A percentile compares a stretch with the other conserved stretches of the same genome.
Evolutionary conservation across 192 early-diverging fungal genomes (phyloP).

Genomic region (Entomortierella beljakovae): DNA sequence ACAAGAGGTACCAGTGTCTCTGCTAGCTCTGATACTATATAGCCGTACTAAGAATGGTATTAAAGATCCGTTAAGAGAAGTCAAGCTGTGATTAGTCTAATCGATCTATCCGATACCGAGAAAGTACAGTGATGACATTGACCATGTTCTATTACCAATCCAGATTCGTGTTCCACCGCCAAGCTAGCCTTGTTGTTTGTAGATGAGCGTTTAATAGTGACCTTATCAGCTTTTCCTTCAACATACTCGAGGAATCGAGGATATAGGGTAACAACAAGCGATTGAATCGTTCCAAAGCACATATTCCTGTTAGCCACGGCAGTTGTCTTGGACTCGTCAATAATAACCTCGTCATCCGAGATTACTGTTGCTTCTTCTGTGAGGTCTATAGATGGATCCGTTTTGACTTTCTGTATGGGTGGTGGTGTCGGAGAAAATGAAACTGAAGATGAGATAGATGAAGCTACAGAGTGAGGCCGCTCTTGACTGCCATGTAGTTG

Average conservation of each 20-base stretch:
- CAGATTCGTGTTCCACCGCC: slow-evolving; percentile 32
- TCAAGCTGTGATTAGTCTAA: no score
- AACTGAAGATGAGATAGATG: slow-evolving; percentile 5
- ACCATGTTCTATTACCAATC: slow-evolving; percentile 30
- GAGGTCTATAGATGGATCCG: slow-evolving; percentile 28
- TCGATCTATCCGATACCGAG: neutral
- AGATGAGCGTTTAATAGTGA: slow-evolving; percentile 37
- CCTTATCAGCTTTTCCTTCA: slow-evolving; percentile 38
- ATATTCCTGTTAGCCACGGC: slow-evolving; percentile 50
- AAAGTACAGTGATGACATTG: no score
- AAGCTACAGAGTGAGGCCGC: slow-evolving; percentile 1
- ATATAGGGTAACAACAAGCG: slow-evolving; percentile 43
- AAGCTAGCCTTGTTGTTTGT: slow-evolving; percentile 49
- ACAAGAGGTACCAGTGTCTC: slow-evolving; percentile 50
- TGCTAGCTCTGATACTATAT: slow-evolving; percentile 50
- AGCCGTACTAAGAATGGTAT: slow-evolving; percentile 29
- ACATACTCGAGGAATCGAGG: slow-evolving; percentile 45
- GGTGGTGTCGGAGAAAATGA: slow-evolving; percentile 24
- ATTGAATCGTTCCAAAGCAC: slow-evolving; percentile 56
- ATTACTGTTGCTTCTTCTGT: slow-evolving; percentile 29
- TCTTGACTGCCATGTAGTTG: neutral
- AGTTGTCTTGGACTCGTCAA: slow-evolving; percentile 52
- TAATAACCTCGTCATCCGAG: slow-evolving; percentile 46
- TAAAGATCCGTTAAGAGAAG: neutral
- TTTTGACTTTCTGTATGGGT: neutral